Evolutionary conservation across 2,329 filamentous ascomycete species (phyloP), one percentile per base, ranked within the genome.

Genomic region (Calonectria hawksworthii): DNA sequence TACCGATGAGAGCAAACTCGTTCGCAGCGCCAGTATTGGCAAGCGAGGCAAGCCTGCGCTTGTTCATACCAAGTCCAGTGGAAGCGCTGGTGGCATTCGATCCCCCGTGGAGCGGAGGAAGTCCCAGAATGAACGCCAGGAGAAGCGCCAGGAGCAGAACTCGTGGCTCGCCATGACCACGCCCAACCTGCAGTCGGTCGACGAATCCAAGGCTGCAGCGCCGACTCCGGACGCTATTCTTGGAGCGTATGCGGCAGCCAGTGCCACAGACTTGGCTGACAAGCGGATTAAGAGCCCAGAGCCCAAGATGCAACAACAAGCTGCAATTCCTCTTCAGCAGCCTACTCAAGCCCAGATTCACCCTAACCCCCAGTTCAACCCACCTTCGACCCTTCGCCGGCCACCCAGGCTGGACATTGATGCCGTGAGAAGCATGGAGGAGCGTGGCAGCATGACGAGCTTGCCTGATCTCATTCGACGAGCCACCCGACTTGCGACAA

Each of bases 401-500:
- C 96, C 96, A 38, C 94, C 95, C 4, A 92, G 91, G 44, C 87
- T 98, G 5, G 93, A 98, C 82, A 93, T 98, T 30, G 93, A 96
- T 81, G 94, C 94, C 5, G 94, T 98, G 4, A 91, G 92, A 77
- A 92, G 94, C 67, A 94, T 95, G 21, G 95, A 98, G 84, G 92
- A 94, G 1, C 92, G 97, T 81, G 96, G 95, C 5, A 98, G 96
- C 83, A 88, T 98, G 76, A 99, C 97, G 1, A 98, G 96, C 85
- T 87, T 99, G 74, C 94, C 96, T 0, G 97, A 99, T 83, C 87
- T 99, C 74, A 99, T 99, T 78, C 91, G 92, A 81, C 92, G 97
- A 79, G 97, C 97, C 14, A 99, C 96, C 0, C 92, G 92, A 77
- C 87, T 99, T 47, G 96, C 96, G 21, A 92, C 95, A 0, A 96